Conservation (phyloP, 2,329 filamentous ascomycete genomes). For the Trichophyton simii region DNA sequence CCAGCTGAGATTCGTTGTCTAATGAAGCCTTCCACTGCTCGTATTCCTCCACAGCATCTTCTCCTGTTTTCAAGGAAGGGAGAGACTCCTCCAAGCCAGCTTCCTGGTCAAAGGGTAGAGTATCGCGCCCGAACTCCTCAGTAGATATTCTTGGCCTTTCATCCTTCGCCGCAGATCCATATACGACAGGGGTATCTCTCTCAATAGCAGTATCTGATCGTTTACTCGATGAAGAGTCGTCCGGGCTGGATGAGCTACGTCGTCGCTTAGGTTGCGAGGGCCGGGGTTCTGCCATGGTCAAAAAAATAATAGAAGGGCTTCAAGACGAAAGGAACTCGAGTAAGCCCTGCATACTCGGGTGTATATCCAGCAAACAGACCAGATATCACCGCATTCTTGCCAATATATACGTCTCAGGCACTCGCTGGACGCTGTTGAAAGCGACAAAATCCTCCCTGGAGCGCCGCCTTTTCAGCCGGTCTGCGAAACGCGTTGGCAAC, state of each 20-base stretch:
- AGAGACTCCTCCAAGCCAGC: conserved; percentile 51
- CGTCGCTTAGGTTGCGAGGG: not conserved
- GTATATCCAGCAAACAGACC: not conserved
- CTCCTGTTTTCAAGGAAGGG: conserved; percentile 52
- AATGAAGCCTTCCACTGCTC: conserved; percentile 45
- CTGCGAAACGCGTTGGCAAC: not conserved
- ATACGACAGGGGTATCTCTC: not conserved
- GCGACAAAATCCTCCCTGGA: not conserved
- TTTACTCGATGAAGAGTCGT: not conserved
- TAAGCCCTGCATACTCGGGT: not conserved
- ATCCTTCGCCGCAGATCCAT: not conserved
- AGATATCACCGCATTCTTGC: not conserved
- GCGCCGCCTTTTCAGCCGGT: not conserved
- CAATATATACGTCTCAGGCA: too few relatives aligned
- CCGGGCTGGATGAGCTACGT: not conserved
- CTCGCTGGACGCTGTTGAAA: too few relatives aligned
- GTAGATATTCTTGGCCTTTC: too few relatives aligned
- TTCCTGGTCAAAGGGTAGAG: not conserved
- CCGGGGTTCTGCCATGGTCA: not conserved
- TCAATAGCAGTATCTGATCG: not conserved
- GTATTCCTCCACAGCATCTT: conserved; percentile 67
- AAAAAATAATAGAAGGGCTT: not conserved
- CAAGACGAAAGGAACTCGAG: not conserved
- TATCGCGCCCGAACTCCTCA: not conserved
- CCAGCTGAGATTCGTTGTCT: conserved; percentile 33